Conservation (phyloP, 2,329 filamentous ascomycete species). For the Metarhizium guizhouense region DNA sequence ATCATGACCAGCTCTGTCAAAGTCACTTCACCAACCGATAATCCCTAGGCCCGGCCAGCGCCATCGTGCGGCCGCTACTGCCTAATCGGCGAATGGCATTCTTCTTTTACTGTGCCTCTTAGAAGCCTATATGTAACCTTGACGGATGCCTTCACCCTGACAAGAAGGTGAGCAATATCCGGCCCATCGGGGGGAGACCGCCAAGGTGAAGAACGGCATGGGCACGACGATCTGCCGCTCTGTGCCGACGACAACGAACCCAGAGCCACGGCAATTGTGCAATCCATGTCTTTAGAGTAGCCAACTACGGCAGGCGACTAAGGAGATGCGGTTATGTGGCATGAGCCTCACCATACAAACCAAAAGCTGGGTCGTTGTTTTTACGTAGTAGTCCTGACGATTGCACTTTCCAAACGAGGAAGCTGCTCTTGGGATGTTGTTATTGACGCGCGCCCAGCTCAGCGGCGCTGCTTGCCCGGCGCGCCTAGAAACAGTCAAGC, state of each 20-base stretch:
- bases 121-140: neutral
- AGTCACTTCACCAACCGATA: no score
- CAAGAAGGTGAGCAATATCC: neutral
- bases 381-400: neutral
- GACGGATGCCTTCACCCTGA: neutral
- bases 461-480: neutral
- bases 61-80: neutral
- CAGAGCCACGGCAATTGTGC: neutral
- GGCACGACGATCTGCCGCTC: neutral
- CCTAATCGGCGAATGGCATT: neutral
- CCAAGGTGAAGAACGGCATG: neutral
- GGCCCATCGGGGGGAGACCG: neutral
- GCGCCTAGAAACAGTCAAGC: neutral
- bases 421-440: no score
- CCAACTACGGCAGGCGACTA: neutral
- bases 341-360: neutral
- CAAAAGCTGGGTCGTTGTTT: no score
- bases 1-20: no score
- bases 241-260: neutral
- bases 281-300: neutral
- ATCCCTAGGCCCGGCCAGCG: neutral
- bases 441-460: neutral
- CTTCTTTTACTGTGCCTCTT: neutral
- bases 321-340: neutral
- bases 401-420: neutral